Evolutionary conservation across 495 filamentous ascomycete species (phyloP).

Genomic region (Thermothielavioides terrestris): DNA sequence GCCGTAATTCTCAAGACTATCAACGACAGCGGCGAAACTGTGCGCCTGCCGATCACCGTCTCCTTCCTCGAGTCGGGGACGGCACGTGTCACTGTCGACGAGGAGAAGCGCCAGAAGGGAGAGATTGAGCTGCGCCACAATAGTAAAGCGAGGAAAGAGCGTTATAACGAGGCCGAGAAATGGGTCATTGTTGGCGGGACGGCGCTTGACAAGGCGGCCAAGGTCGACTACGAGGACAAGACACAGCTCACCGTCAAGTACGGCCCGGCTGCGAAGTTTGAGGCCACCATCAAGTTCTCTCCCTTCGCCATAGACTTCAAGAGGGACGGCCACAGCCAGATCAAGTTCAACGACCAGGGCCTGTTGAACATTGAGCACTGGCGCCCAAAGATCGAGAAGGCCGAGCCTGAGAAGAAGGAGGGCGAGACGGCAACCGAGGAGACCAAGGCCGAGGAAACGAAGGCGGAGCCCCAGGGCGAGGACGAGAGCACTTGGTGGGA

Average conservation of each 20-base stretch:
- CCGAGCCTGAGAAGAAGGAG: conserved; percentile 43
- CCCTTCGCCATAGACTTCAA: conserved; percentile 83
- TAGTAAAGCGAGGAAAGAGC: conserved; percentile 78
- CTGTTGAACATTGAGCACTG: conserved; percentile 92
- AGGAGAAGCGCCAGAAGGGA: conserved; percentile 79
- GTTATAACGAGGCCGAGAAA: conserved; percentile 83
- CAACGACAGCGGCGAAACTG: conserved; percentile 48
- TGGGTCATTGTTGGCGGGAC: conserved; percentile 81
- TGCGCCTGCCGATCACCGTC: conserved; percentile 73
- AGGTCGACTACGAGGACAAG: conserved; percentile 47
- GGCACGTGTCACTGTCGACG: conserved; percentile 79
- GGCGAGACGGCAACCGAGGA: conserved; percentile 35
- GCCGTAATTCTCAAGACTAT: conserved; percentile 72
- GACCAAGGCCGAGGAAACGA: conserved; percentile 30
- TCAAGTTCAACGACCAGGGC: conserved; percentile 80
- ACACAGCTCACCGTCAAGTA: conserved; percentile 69
- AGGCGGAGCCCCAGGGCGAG: conserved; percentile 29
- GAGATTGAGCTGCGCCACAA: conserved; percentile 79
- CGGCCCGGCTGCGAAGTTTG: conserved; percentile 64
- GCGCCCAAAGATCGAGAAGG: conserved; percentile 74
- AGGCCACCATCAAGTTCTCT: conserved; percentile 70
- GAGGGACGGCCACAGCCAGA: conserved; percentile 69
- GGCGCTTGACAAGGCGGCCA: conserved; percentile 57
- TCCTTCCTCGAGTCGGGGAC: conserved; percentile 83
- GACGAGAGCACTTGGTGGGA: conserved; percentile 97